Evolutionary conservation across 306 rosid genomes (phyloP), one percentile per base, ranked within the genome.

Genomic region (Calophaca sinica): DNA sequence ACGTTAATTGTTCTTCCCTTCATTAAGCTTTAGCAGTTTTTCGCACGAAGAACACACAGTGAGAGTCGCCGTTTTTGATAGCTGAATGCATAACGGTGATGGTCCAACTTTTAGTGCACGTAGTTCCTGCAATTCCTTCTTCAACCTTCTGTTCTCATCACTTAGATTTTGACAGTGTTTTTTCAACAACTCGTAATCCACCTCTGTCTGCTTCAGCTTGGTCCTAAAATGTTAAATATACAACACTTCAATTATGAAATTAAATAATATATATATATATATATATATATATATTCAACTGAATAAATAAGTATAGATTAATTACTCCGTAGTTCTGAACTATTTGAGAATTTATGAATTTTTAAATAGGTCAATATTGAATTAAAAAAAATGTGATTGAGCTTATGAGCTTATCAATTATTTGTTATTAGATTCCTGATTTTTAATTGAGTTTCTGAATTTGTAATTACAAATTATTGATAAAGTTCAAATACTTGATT

Each of bases 191-290:
- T 91, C 94, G 3, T 85, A 76, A n/a, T 94, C 94, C 46, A 84
- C 81, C 80, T 91, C 97, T 44, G 90, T 89, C 65, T 94, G 91
- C 81, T 94, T 94, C 89, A 91, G 61, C 84, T 94, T 94, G 0
- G 94, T 91, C 88, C 98, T 93, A 87, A 42, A 71, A 9, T 53
- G 15, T 11, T 12, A 7, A 7, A 42, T 42, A 9, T 5, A 33
- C 2, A 6, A 61, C 11, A 5, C 32, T 5, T 44, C 44, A 42
- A n/a, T 12, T 50, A 41, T 9, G 11, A 9, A 41, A 41, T 4
- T 41, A 38, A 3, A 74, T 14, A 28, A 26, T 28, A 7, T 36
- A n/a, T n/a, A n/a, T n/a, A n/a, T 52, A 9, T 3, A 68, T 9
- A 6, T 2, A 46, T 0, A 50, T 5, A 12, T 0, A 64, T 5